Evolutionary conservation across 805 yeast species (phyloP).

Genomic region (Lipomyces oligophaga): DNA sequence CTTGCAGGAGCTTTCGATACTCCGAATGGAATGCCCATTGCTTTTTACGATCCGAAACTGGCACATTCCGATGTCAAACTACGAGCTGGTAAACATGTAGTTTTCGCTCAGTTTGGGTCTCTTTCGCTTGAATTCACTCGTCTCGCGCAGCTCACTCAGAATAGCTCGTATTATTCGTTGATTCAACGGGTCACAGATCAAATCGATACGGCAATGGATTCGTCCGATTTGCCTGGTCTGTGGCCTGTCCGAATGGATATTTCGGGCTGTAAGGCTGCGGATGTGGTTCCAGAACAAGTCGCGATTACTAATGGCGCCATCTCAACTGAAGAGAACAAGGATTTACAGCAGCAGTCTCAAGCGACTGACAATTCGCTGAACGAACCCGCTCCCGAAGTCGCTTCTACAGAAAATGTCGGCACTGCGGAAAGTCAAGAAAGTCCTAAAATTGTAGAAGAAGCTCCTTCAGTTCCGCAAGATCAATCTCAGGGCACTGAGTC

Average conservation of each 20-base stretch:
- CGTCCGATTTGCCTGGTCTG: constrained; percentile 42
- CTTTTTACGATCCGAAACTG: constrained; percentile 45
- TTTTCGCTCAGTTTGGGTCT: constrained; percentile 49
- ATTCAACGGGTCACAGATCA: constrained; percentile 43
- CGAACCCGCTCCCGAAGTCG: too few relatives aligned
- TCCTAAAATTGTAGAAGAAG: too few relatives aligned
- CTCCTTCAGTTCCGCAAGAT: too few relatives aligned
- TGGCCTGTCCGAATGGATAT: constrained; percentile 47
- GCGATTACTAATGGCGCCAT: too few relatives aligned
- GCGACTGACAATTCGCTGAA: neutral
- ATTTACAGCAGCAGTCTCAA: neutral
- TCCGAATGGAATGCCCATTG: constrained; percentile 52
- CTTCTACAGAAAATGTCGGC: too few relatives aligned
- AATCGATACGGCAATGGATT: constrained; percentile 37
- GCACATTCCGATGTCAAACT: constrained; percentile 17
- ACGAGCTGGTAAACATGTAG: constrained; percentile 35
- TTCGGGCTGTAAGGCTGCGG: constrained; percentile 48
- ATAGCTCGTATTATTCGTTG: constrained; percentile 49
- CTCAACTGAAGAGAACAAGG: too few relatives aligned
- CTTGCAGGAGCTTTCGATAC: constrained; percentile 56
- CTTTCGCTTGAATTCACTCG: constrained; percentile 51
- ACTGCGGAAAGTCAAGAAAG: too few relatives aligned
- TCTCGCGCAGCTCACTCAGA: constrained; percentile 49
- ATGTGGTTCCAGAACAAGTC: too few relatives aligned
- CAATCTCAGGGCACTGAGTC: too few relatives aligned